Percentiles rank a stretch among this genome's conserved stretches.
Conservation (phyloP, 371 early-diverging fungal genomes). For the Mucor circinelloides region DNA sequence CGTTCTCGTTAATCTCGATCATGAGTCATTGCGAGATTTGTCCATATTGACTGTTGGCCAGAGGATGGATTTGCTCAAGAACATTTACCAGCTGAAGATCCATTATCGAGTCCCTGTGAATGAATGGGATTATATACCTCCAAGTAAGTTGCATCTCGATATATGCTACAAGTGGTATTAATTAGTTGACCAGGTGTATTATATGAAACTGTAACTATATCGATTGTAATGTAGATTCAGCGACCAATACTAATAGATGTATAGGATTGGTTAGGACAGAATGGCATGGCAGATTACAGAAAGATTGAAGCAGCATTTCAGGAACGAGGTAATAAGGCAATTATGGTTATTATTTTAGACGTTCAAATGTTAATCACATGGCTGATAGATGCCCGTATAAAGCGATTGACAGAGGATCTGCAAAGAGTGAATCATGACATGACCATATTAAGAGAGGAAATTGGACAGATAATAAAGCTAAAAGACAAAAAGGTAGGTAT, state of each 20-base stretch:
- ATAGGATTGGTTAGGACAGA: conserved; percentile 54
- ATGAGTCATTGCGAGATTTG: conserved; percentile 87
- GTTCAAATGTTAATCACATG: background rate
- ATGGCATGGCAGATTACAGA: conserved; percentile 56
- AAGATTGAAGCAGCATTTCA: conserved; percentile 62
- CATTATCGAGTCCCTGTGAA: conserved; percentile 81
- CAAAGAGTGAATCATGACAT: conserved; percentile 53
- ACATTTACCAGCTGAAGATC: conserved; percentile 81
- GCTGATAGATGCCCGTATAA: conserved; percentile 50
- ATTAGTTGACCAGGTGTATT: conserved; percentile 46
- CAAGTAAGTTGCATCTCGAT: conserved; percentile 51
- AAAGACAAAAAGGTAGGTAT: conserved; percentile 63
- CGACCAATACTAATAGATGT: background rate
- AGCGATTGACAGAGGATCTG: conserved; percentile 59
- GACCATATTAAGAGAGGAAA: conserved; percentile 53
- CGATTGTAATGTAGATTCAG: too few relatives aligned
- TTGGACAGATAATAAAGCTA: conserved; percentile 55
- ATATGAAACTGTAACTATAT: conserved; percentile 61
- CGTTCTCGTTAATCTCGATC: conserved; percentile 86
- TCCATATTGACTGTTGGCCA: conserved; percentile 87
- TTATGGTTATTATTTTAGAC: background rate
- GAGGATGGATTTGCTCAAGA: conserved; percentile 81
- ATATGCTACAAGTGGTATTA: background rate
- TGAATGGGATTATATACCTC: conserved; percentile 85
- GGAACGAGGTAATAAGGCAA: conserved; percentile 49